These are phyloP conservation scores for Neofusicoccum kwambonambiense DNA, from an alignment of 2,329 filamentous ascomycete species.

Conservation along the genomic window DNA sequence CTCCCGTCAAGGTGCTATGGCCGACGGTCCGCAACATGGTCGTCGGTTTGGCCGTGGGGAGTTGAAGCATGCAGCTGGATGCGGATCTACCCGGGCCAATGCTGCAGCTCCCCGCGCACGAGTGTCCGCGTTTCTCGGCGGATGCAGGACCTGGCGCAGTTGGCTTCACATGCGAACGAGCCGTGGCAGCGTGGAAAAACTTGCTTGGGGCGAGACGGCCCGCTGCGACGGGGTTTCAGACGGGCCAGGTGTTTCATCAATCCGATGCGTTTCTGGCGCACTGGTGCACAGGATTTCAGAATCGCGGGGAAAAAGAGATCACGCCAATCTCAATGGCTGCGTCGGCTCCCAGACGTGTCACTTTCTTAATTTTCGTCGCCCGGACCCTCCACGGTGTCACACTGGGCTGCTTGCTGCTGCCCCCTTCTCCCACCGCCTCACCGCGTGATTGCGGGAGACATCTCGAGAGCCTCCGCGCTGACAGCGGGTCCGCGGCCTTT, in stretches of 20 bases:
- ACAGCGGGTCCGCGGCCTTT: too few species aligned
- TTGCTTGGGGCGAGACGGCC: background rate
- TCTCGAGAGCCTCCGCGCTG: background rate
- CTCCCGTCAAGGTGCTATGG: too few species aligned
- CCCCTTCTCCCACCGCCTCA: background rate
- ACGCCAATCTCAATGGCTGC: background rate
- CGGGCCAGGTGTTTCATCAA: background rate
- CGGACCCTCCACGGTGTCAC: background rate
- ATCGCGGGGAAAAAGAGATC: background rate
- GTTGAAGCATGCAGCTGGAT: too few species aligned
- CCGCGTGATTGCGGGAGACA: background rate
- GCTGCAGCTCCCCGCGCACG: too few species aligned
- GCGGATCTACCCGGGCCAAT: too few species aligned
- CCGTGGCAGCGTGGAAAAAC: background rate
- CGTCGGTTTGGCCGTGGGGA: too few species aligned
- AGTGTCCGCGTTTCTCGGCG: too few species aligned
- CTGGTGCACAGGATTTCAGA: background rate
- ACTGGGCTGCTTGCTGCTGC: background rate
- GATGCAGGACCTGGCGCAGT: too few species aligned
- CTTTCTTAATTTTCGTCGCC: background rate
- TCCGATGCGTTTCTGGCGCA: background rate
- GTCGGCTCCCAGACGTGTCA: background rate
- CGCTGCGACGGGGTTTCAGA: background rate
- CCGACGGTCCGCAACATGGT: too few species aligned
- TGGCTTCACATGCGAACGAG: too few species aligned